Base-by-base conservation (phyloP, 805 yeast species). In the Grigorovia jiainica region DNA sequence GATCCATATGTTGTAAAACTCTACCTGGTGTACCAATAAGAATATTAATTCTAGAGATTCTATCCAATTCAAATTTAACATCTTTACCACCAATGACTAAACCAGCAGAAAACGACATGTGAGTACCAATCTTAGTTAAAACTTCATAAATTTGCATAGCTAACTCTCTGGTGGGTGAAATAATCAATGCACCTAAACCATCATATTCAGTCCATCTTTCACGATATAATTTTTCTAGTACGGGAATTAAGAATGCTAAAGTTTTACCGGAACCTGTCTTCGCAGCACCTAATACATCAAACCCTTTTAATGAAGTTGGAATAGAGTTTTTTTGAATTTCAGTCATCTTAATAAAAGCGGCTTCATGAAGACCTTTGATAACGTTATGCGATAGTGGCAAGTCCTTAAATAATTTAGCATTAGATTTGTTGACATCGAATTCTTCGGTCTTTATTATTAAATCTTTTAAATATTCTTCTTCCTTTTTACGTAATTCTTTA, bases 41-140 rank as follows among this genome's bases (percentile, higher is more conserved):
- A 35, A 87, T 83, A 60, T 87, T 89, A 64, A 87, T 79, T 50
- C 74, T 73, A 0, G 81, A 73, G 7, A 87, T 75, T 57, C 97
- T 74, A 40, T 85, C 95, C 47, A 76, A 75, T 60, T 87, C 97
- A 51, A 72, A 83, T 45, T 76, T 74, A 24, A 83, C 82, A 57
- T 87, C 95, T 57, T 89, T 87, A 31, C 97, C 97, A 39, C 97
- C 97, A 53, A 89, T 87, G 9, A 89, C 90, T 45, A 87, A 67
- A 45, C 95, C 96, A 1, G 95, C 95, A 6, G 94, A 82, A 46
- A 87, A 80, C 3, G 78, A 65, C 50, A 79, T 80, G 50, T 75
- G 70, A 36, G 78, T 75, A 18, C 96, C 97, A 41, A 87, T 79
- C 51, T 79, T 82, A n/a, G 79, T 68, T 46, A 87, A 64, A 4